phyloP scores from a whole-genome alignment of 1,139 yeast species.

The Suhomyces bribrorum region DNA sequence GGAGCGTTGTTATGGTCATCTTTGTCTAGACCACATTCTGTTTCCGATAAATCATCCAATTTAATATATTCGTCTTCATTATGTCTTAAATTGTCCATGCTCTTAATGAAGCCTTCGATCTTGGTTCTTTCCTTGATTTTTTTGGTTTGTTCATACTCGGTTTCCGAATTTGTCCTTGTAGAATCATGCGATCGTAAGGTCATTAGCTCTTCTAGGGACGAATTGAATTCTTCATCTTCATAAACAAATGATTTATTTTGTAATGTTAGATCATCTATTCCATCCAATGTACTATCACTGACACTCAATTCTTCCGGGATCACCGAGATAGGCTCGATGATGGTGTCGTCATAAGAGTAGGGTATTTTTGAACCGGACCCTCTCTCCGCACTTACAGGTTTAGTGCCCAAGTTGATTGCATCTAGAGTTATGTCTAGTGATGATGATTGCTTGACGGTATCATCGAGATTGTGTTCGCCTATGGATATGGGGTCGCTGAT shows the following conservation, averaged over 20 bases:
- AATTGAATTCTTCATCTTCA: constrained; percentile 23
- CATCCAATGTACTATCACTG: constrained; percentile 12
- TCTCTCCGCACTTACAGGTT: neutral
- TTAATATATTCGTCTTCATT: constrained; percentile 26
- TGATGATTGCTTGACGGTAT: neutral
- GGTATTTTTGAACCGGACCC: neutral
- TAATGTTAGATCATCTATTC: constrained; percentile 8
- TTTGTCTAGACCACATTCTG: constrained; percentile 16
- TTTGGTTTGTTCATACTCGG: neutral
- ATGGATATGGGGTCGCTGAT: constrained; percentile 3
- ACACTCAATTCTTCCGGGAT: constrained; percentile 5
- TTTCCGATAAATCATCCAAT: constrained; percentile 17
- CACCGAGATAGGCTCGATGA: constrained; percentile 5
- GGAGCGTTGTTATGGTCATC: constrained; percentile 1
- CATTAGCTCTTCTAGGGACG: constrained; percentile 26
- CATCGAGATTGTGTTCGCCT: neutral
- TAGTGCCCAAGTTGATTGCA: neutral
- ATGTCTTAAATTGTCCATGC: constrained; percentile 36
- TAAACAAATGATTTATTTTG: constrained; percentile 16
- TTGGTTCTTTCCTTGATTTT: constrained; percentile 4
- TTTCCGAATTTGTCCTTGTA: constrained; percentile 17
- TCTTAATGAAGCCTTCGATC: constrained; percentile 24
- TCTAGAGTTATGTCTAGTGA: neutral
- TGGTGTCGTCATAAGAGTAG: constrained; percentile 3
- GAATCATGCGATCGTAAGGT: constrained; percentile 27